Evolutionary conservation across 208 protist species (phyloP), one percentile per base, ranked within the genome.

Genomic region (Porcisia hertigi): DNA sequence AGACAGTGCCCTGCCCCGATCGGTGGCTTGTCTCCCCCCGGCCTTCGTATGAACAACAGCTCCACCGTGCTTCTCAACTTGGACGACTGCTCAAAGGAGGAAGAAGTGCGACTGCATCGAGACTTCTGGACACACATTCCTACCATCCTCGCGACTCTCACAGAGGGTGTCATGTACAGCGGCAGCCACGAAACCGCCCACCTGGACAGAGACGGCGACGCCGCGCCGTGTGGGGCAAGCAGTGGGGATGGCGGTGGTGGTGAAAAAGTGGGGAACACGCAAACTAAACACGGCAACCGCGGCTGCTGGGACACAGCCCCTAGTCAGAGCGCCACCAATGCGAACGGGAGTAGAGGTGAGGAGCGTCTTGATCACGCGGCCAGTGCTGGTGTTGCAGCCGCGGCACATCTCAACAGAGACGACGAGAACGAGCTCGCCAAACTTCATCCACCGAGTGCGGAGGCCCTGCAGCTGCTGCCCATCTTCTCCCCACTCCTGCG

Each of bases 81-180:
- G 41, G 73, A 78, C 2, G 73, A 82, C 43, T 75, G 69, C 43
- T 73, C 69, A 18, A 69, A 3, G 59, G 78, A 71, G 25, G 78
- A 82, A 49, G 78, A 82, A 59, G 41, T 71, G 25, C 78, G 73
- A 34, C 71, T 86, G 70, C 82, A 86, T 62, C 79, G 82, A 64
- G 82, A 86, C 58, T 86, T 86, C 65, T 86, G 82, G 82, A 73
- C 79, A 1, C 77, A 81, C 74, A 80, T 86, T n/a, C 66, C 78
- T 18, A 69, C 78, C 69, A 78, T 82, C 69, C 78, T 82, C 62
- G 72, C 69, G 47, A 82, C 82, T 16, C 71, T 86, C 52, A 43
- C 67, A 49, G 82, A 86, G 60, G 82, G 82, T 11, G 20, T 86
- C 5, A 81, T 86, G 69, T 86, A 80, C 74, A 66, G 74, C 23